phyloP scores from a whole-genome alignment of 129 eudicot genomes.

The Daucus carota region DH1_v3.0 NC_030386.2:39113501-39114000 shows the following conservation, averaged over 20 bases:
- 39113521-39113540: constrained; percentile 63
- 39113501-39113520: constrained; percentile 50
- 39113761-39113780: neutral
- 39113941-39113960: neutral
- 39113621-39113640: constrained; percentile 74
- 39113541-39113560: constrained; percentile 64
- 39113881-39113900: neutral
- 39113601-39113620: constrained; percentile 54
- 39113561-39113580: constrained; percentile 62
- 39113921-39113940: too few species aligned
- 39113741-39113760: neutral
- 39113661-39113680: neutral
- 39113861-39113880: neutral
- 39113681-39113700: neutral
- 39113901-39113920: neutral
- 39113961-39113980: neutral
- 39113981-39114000: neutral
- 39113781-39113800: neutral
- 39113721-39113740: neutral
- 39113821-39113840: neutral
- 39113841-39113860: neutral
- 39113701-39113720: neutral
- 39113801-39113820: neutral
- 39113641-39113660: neutral
- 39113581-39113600: constrained; percentile 58